phyloP scores from a whole-genome alignment of 495 filamentous ascomycete species.

The Penicillium tannophilum region DNA sequence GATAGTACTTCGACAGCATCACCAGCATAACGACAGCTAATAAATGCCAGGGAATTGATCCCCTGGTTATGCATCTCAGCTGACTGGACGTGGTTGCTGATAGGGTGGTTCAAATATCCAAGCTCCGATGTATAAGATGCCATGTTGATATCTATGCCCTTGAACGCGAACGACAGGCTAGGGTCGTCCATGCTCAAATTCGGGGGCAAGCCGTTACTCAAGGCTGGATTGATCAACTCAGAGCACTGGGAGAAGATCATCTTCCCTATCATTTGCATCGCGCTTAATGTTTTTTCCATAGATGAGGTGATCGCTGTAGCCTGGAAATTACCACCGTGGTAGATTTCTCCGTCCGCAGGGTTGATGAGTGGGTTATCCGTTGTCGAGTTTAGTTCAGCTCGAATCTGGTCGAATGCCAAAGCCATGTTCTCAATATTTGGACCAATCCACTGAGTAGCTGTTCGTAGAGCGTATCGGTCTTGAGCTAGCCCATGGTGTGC shows the following conservation, averaged over 20 bases:
- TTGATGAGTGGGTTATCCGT: background rate
- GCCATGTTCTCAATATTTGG: constrained; percentile 61
- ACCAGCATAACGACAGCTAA: constrained; percentile 53
- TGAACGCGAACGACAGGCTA: constrained; percentile 53
- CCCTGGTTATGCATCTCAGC: constrained; percentile 60
- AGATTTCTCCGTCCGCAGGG: constrained; percentile 24
- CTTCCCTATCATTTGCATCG: constrained; percentile 57
- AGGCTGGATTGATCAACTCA: constrained; percentile 57
- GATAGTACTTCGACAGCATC: constrained; percentile 56
- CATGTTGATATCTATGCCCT: constrained; percentile 65
- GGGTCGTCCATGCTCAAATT: constrained; percentile 62
- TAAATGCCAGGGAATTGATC: constrained; percentile 58
- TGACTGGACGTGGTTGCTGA: constrained; percentile 51
- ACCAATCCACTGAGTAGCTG: constrained; percentile 64
- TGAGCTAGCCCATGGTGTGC: constrained; percentile 45
- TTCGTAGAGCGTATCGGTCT: constrained; percentile 62
- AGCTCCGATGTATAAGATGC: constrained; percentile 61
- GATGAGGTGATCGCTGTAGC: constrained; percentile 58
- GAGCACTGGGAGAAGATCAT: constrained; percentile 58
- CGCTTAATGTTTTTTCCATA: constrained; percentile 60
- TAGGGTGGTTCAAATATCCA: constrained; percentile 50
- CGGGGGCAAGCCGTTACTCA: constrained; percentile 59
- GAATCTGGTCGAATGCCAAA: constrained; percentile 42
- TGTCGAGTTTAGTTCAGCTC: background rate
- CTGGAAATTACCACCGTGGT: constrained; percentile 67